Conservation (phyloP, 495 filamentous ascomycete species). For the Daldinia loculata region DNA sequence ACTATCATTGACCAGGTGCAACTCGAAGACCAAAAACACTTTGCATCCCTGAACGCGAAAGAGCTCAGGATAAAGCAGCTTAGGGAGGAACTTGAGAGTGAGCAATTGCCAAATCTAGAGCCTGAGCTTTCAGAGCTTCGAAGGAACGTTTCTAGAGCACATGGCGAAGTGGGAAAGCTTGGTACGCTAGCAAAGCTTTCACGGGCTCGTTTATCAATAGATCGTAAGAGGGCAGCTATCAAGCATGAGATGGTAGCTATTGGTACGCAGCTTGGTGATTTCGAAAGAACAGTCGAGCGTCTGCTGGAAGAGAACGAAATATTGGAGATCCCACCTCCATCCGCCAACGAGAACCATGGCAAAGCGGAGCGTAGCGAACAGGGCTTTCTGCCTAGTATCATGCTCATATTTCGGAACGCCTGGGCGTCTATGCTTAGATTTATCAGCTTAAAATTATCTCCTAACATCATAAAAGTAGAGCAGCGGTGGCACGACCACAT, state of each 20-base stretch:
- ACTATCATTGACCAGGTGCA: not conserved
- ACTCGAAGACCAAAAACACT: constrained; percentile 6
- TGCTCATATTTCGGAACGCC: not conserved
- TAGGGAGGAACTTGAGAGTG: not conserved
- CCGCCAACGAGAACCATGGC: not conserved
- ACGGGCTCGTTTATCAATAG: constrained; percentile 12
- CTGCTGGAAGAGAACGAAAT: constrained; percentile 18
- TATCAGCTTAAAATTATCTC: not conserved
- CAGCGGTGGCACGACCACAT: constrained; percentile 8
- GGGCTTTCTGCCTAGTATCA: not conserved
- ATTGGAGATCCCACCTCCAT: constrained; percentile 10
- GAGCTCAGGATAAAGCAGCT: not conserved
- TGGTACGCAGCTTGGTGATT: not conserved
- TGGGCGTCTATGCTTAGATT: constrained; percentile 11
- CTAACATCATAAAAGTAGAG: not conserved
- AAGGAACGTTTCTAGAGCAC: not conserved
- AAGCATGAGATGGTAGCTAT: constrained; percentile 2
- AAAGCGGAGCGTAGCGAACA: not conserved
- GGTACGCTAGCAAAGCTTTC: constrained; percentile 8
- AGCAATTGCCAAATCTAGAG: constrained; percentile 15
- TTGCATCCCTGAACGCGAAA: not conserved
- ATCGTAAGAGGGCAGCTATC: not conserved
- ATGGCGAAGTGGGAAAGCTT: constrained; percentile 2
- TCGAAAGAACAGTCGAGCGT: constrained; percentile 6
- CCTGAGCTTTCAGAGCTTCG: constrained; percentile 12